Conservation (phyloP, 352 stramenopile species). For the Phytophthora vignae region DNA sequence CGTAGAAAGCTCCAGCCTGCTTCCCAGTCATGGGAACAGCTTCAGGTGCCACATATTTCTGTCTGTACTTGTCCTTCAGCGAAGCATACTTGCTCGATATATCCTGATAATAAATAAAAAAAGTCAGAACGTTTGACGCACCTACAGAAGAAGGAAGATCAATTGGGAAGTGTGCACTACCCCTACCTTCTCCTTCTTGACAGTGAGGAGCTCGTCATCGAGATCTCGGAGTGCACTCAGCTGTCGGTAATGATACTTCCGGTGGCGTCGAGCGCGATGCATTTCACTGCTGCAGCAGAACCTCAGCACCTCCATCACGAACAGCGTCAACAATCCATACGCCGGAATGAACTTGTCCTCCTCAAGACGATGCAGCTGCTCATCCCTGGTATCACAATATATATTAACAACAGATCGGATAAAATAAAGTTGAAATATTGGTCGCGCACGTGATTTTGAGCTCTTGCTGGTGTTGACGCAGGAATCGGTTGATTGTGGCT, state of each 20-base stretch:
- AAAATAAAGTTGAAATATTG: background rate
- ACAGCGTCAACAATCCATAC: conserved; percentile 68
- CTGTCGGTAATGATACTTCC: conserved; percentile 69
- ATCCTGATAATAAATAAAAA: conserved; percentile 43
- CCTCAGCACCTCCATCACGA: conserved; percentile 72
- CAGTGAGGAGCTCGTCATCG: conserved; percentile 72
- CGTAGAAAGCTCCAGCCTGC: conserved; percentile 41
- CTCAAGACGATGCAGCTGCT: conserved; percentile 61
- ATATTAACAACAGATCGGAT: too few species aligned
- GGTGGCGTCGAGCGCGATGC: conserved; percentile 49
- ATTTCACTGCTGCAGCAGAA: conserved; percentile 76
- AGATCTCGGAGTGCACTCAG: conserved; percentile 67
- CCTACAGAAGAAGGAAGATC: background rate
- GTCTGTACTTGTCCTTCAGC: conserved; percentile 80
- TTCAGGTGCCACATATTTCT: conserved; percentile 72
- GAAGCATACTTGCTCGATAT: conserved; percentile 77
- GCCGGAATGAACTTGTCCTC: conserved; percentile 74
- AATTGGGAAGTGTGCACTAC: background rate
- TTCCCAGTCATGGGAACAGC: conserved; percentile 35
- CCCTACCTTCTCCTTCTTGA: conserved; percentile 76
- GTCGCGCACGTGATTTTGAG: conserved; percentile 62
- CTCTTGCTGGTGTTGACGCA: conserved; percentile 70
- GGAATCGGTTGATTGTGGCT: conserved; percentile 62
- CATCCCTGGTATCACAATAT: conserved; percentile 40
- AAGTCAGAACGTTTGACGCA: conserved; percentile 4